These are phyloP conservation scores for Fusarium ramigenum DNA, from an alignment of 2,329 filamentous ascomycete genomes.

Conservation along the genomic window DNA sequence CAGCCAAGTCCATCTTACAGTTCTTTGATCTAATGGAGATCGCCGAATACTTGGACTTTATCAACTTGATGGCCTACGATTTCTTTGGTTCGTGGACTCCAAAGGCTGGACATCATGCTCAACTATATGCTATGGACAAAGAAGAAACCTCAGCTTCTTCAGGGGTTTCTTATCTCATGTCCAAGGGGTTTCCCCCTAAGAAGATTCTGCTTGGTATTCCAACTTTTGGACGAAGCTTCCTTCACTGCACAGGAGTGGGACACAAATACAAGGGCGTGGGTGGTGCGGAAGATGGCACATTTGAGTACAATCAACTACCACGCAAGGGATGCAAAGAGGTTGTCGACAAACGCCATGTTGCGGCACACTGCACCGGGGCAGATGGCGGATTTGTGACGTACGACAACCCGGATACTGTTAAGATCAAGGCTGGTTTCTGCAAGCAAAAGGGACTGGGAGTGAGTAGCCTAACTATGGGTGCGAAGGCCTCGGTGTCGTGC, in stretches of 20 bases:
- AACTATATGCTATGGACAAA: slow-evolving; percentile 71
- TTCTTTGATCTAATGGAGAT: slow-evolving; percentile 73
- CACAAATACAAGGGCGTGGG: slow-evolving; percentile 65
- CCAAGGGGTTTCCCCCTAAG: slow-evolving; percentile 71
- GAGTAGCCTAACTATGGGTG: slow-evolving; percentile 44
- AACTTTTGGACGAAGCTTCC: slow-evolving; percentile 78
- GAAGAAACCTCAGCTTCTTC: slow-evolving; percentile 73
- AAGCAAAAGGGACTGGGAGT: slow-evolving; percentile 75
- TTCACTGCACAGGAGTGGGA: slow-evolving; percentile 70
- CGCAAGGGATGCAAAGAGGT: slow-evolving; percentile 68
- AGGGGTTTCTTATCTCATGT: slow-evolving; percentile 71
- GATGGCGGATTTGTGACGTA: slow-evolving; percentile 84
- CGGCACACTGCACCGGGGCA: slow-evolving; percentile 76
- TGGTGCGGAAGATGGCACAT: slow-evolving; percentile 71
- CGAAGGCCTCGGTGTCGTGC: slow-evolving; percentile 9
- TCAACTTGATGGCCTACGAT: slow-evolving; percentile 86
- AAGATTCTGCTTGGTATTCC: slow-evolving; percentile 83
- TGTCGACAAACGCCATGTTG: slow-evolving; percentile 72
- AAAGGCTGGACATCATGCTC: slow-evolving; percentile 77
- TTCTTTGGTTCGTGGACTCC: slow-evolving; percentile 77
- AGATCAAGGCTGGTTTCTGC: slow-evolving; percentile 78
- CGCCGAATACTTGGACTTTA: slow-evolving; percentile 73
- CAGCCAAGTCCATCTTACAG: slow-evolving; percentile 70
- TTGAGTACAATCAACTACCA: slow-evolving; percentile 79
- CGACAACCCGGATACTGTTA: slow-evolving; percentile 80